Evolutionary conservation across 495 filamentous ascomycete species (phyloP).

Genomic region (Patellaria atrata): DNA sequence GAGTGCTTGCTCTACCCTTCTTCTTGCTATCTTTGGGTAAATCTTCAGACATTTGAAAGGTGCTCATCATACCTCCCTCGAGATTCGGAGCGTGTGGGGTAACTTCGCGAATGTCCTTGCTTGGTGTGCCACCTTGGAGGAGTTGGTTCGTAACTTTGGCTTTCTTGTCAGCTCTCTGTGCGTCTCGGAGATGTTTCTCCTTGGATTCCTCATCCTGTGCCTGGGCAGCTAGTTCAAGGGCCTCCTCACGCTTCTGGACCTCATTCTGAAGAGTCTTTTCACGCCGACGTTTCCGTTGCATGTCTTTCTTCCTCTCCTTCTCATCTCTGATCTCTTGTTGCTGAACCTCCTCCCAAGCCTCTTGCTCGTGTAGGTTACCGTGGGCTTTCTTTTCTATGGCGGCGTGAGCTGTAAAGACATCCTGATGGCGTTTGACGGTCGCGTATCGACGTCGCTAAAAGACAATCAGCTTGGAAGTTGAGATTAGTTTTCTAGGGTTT

Average conservation of each 20-base stretch:
- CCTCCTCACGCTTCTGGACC: conserved; percentile 71
- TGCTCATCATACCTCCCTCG: conserved; percentile 75
- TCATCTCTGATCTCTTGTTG: conserved; percentile 82
- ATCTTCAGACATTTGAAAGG: conserved; percentile 58
- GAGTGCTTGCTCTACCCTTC: conserved; percentile 28
- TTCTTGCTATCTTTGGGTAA: conserved; percentile 25
- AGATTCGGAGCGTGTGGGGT: conserved; percentile 66
- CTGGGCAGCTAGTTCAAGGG: conserved; percentile 55
- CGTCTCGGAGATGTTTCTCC: conserved; percentile 61
- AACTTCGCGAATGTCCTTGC: conserved; percentile 62
- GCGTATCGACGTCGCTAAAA: conserved; percentile 42
- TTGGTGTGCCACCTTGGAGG: conserved; percentile 67
- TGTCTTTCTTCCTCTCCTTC: conserved; percentile 98
- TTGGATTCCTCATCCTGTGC: conserved; percentile 68
- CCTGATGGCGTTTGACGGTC: conserved; percentile 34
- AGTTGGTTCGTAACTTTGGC: conserved; percentile 69
- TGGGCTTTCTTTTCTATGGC: conserved; percentile 40
- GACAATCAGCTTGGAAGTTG: conserved; percentile 3
- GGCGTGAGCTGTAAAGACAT: conserved; percentile 40
- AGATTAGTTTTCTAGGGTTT: neutral
- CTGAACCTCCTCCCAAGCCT: conserved; percentile 72
- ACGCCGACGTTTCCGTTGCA: conserved; percentile 92
- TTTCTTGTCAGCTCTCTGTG: conserved; percentile 75
- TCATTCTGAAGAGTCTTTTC: conserved; percentile 87
- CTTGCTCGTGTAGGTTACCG: conserved; percentile 41